A percentile compares a stretch with the other conserved stretches of the same genome.
These are phyloP conservation scores for Iberis amara DNA, from an alignment of 441 rosid species.

Conservation along the genomic window DNA sequence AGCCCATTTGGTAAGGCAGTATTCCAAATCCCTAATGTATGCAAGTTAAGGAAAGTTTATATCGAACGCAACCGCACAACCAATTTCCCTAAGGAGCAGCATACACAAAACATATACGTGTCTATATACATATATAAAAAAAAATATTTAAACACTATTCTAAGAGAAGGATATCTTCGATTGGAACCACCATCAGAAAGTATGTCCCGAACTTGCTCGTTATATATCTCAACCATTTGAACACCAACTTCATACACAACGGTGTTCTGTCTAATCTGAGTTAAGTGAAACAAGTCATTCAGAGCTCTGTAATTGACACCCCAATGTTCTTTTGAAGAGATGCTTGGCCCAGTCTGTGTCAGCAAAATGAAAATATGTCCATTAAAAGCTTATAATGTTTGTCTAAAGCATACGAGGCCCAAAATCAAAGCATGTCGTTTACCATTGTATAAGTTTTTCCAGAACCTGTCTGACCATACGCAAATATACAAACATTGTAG, in stretches of 20 bases:
- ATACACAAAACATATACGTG: constrained; percentile 9
- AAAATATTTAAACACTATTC: not conserved
- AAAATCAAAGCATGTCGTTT: constrained; percentile 11
- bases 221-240: constrained; percentile 94
- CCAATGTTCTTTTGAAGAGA: constrained; percentile 74
- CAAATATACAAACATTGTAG: constrained; percentile 86
- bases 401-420: constrained; percentile 8
- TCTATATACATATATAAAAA: not conserved
- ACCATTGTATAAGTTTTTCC: constrained; percentile 98
- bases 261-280: constrained; percentile 54
- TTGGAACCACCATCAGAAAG: constrained; percentile 54
- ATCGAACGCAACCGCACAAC: constrained; percentile 16
- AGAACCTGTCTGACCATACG: constrained; percentile 96
- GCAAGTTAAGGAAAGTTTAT: constrained; percentile 53
- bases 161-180: constrained; percentile 72
- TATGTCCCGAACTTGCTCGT: constrained; percentile 87
- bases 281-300: constrained; percentile 75
- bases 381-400: constrained; percentile 14
- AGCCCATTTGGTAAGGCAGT: constrained; percentile 76
- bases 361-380: constrained; percentile 16
- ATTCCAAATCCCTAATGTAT: constrained; percentile 88
- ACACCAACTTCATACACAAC: constrained; percentile 65
- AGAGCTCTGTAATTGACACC: constrained; percentile 92
- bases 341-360: constrained; percentile 75
- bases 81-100: not conserved